These are phyloP conservation scores for Gynochthodes officinalis DNA, from an alignment of 257 asterid species.

Conservation along the genomic window DNA sequence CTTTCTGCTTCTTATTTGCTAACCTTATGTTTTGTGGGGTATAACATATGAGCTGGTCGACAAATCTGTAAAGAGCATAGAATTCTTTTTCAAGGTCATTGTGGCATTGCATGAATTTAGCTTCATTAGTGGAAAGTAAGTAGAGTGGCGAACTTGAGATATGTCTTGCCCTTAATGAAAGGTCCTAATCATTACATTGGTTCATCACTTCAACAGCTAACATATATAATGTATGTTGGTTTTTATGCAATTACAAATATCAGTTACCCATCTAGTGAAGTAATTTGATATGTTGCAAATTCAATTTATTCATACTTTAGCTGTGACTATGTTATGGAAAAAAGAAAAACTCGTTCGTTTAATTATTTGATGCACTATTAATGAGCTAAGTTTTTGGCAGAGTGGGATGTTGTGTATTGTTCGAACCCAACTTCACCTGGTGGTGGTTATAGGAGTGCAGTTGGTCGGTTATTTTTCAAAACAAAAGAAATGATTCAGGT, in stretches of 20 bases:
- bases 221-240: not conserved
- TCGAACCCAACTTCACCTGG: conserved; percentile 94
- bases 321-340: not conserved
- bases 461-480: conserved; percentile 75
- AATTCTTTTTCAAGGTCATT: not conserved
- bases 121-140: not conserved
- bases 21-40: not conserved
- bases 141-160: not conserved
- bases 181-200: not conserved
- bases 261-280: not conserved
- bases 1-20: not conserved
- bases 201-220: not conserved
- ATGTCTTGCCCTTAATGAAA: not conserved
- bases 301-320: not conserved
- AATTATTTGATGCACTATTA: not conserved
- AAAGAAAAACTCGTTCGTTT: not conserved
- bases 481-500: conserved; percentile 86
- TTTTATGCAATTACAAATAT: not conserved
- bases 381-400: conserved; percentile 31
- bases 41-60: not conserved
- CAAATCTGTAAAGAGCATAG: too few relatives aligned
- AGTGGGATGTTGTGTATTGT: conserved; percentile 87
- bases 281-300: not conserved
- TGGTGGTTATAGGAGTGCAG: conserved; percentile 74
- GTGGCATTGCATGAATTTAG: not conserved